These are phyloP conservation scores for Artemisia tridentata DNA, from an alignment of 129 eudicot genomes.

Conservation along the genomic window DNA sequence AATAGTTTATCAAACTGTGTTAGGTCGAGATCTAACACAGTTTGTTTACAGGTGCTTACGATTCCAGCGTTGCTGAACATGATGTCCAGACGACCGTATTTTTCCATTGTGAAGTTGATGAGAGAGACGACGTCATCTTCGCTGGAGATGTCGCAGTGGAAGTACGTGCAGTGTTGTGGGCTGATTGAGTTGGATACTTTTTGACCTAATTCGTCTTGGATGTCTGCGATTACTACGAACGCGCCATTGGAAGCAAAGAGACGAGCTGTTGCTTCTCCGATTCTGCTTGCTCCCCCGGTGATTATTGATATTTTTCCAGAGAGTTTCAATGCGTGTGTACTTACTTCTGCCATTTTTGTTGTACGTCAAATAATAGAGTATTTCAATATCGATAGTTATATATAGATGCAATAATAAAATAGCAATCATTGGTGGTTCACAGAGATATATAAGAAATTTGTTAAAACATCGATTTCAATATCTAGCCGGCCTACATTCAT, in stretches of 20 bases:
- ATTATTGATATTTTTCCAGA: slow-evolving; percentile 35
- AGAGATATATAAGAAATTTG: too few relatives aligned
- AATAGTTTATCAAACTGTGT: slow-evolving; percentile 22
- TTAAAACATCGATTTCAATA: too few relatives aligned
- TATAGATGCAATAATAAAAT: too few relatives aligned
- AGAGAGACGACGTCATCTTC: slow-evolving; percentile 35
- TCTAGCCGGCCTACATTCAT: too few relatives aligned
- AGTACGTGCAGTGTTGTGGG: slow-evolving; percentile 20
- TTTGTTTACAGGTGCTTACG: slow-evolving; percentile 17
- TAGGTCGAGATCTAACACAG: slow-evolving; percentile 27
- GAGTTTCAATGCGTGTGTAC: slow-evolving; percentile 16
- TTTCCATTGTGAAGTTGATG: slow-evolving; percentile 26
- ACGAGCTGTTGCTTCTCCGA: slow-evolving; percentile 51
- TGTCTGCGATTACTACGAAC: slow-evolving; percentile 40
- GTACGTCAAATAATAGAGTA: neutral
- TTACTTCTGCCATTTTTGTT: neutral
- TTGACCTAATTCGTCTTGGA: slow-evolving; percentile 38
- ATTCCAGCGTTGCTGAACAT: slow-evolving; percentile 55
- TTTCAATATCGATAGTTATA: neutral
- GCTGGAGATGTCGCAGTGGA: slow-evolving; percentile 43
- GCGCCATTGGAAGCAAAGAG: slow-evolving; percentile 45
- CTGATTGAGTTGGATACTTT: slow-evolving; percentile 35
- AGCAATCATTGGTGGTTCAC: too few relatives aligned
- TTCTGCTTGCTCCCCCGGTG: slow-evolving; percentile 53
- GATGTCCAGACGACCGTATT: slow-evolving; percentile 40